Evolutionary conservation across 495 filamentous ascomycete genomes (phyloP), one percentile per base, ranked within the genome.

Genomic region (Venustampulla echinocandica): DNA sequence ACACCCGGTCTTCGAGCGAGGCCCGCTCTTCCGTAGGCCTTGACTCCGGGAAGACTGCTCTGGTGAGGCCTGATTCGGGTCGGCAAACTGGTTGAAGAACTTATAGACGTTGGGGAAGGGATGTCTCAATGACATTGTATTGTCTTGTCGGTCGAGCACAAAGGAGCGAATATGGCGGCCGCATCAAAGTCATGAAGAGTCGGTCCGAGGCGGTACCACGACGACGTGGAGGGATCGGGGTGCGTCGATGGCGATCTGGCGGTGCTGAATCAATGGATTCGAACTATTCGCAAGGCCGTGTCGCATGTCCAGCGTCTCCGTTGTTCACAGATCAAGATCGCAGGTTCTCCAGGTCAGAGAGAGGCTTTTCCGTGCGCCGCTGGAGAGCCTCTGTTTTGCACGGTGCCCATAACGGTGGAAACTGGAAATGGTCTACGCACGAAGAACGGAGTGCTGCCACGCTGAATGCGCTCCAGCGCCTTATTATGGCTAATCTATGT

Each of bases 41-140:
- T 58, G 55, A 46, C 54, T 57, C 30, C 49, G 42, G 1, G 54
- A 54, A 11, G 50, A 50, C 33, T 57, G 54, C 18, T 57, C 50
- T 11, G 50, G 50, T n/a, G 54, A 53, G 1, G 54, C 54, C 43
- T 53, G 54, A 44, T 53, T 46, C 10, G 54, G 54, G 30, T 50
- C 46, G n/a, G 54, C 46, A 30, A 57, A 57, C 27, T 53, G 54
- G 24, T 57, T 53, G 37, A 53, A 57, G 47, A 58, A 58, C 47
- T 58, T 58, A 37, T 58, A 58, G 39, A 58, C 55, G 35, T 58
- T 58, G 19, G 55, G 55, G 38, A 54, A 58, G 19, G 55, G 55
- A 47, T 58, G 55, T 42, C 47, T 47, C 48, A 58, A 44, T 15
- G 47, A 35, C 47, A 50, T 50, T 35, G 47, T 44, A n/a, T n/a